A percentile compares a stretch with the other conserved stretches of the same genome.
phyloP scores from a whole-genome alignment of 805 yeast genomes.

The Zygosaccharomyces lentus region DNA sequence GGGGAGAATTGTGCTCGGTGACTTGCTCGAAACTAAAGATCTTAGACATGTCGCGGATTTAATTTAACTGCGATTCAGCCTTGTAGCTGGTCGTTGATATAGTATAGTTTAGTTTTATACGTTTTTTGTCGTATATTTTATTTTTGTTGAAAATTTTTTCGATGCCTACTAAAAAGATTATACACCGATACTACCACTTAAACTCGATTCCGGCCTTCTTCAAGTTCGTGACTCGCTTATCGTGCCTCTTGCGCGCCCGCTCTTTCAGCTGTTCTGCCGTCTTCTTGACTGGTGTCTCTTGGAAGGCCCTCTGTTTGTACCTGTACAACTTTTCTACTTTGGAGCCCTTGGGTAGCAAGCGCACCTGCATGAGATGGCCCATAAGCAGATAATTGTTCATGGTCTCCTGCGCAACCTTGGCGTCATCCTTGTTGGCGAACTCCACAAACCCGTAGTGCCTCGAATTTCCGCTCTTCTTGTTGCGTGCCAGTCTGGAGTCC shows the following conservation, averaged over 20 bases:
- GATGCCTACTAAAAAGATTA: neutral
- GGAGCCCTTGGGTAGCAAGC: slow-evolving; percentile 45
- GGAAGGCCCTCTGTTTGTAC: slow-evolving; percentile 35
- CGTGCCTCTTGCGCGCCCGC: slow-evolving; percentile 32
- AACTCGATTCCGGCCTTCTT: slow-evolving; percentile 38
- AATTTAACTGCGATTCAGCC: slow-evolving; percentile 4
- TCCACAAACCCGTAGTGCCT: slow-evolving; percentile 92
- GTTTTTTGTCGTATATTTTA: neutral
- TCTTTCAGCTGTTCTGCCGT: slow-evolving; percentile 33
- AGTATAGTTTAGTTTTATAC: neutral
- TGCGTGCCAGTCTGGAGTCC: slow-evolving; percentile 77
- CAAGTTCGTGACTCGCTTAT: slow-evolving; percentile 33
- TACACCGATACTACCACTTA: slow-evolving; percentile 27
- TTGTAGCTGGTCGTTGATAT: neutral
- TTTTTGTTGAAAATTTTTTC: neutral
- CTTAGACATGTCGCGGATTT: slow-evolving; percentile 39
- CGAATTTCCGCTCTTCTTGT: slow-evolving; percentile 83
- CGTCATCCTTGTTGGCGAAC: slow-evolving; percentile 68
- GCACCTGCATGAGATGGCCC: slow-evolving; percentile 80
- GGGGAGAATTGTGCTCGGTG: slow-evolving; percentile 64
- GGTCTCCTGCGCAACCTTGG: slow-evolving; percentile 85
- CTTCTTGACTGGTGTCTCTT: slow-evolving; percentile 31
- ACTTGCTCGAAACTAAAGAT: slow-evolving; percentile 63
- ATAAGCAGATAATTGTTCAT: slow-evolving; percentile 91
- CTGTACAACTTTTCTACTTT: slow-evolving; percentile 38